Percentiles rank a stretch among this genome's conserved stretches.
phyloP scores from a whole-genome alignment of 2,329 filamentous ascomycete species.

The Fusarium mangiferae region DNA sequence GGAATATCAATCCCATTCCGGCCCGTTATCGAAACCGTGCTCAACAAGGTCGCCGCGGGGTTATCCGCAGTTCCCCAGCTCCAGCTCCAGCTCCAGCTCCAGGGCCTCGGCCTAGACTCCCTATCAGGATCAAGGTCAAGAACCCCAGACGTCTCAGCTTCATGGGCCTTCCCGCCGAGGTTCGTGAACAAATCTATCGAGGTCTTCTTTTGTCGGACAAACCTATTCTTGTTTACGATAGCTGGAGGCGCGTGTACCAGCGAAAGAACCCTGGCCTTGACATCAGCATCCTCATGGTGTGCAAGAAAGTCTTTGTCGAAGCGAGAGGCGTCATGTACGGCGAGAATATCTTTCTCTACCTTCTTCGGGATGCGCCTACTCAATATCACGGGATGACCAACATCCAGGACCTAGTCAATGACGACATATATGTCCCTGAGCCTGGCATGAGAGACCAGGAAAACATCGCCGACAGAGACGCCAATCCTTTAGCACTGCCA shows the following conservation, averaged over 20 bases:
- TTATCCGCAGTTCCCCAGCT: neutral
- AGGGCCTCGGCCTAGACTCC: neutral
- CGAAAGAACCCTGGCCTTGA: slow-evolving; percentile 46
- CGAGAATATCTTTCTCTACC: slow-evolving; percentile 59
- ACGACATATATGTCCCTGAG: slow-evolving; percentile 22
- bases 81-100: neutral
- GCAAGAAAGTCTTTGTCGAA: slow-evolving; percentile 50
- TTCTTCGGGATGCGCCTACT: slow-evolving; percentile 52
- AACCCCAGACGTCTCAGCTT: slow-evolving; percentile 1
- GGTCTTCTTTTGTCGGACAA: slow-evolving; percentile 46
- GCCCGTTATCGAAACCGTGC: neutral
- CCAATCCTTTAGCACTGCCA: slow-evolving; percentile 3
- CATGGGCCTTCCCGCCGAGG: slow-evolving; percentile 43
- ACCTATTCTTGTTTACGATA: slow-evolving; percentile 48
- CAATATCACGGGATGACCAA: slow-evolving; percentile 19
- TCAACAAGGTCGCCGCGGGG: neutral
- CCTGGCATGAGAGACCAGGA: neutral
- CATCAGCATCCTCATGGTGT: slow-evolving; percentile 52
- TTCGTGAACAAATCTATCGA: slow-evolving; percentile 47
- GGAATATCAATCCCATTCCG: neutral
- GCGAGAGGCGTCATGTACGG: slow-evolving; percentile 57
- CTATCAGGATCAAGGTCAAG: neutral
- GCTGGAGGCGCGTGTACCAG: slow-evolving; percentile 49
- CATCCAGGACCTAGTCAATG: slow-evolving; percentile 25
- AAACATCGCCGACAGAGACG: neutral